Percentiles rank a stretch among this genome's conserved stretches.
Evolutionary conservation across 805 yeast species (phyloP).

Genomic region (Danielia reshetovae): DNA sequence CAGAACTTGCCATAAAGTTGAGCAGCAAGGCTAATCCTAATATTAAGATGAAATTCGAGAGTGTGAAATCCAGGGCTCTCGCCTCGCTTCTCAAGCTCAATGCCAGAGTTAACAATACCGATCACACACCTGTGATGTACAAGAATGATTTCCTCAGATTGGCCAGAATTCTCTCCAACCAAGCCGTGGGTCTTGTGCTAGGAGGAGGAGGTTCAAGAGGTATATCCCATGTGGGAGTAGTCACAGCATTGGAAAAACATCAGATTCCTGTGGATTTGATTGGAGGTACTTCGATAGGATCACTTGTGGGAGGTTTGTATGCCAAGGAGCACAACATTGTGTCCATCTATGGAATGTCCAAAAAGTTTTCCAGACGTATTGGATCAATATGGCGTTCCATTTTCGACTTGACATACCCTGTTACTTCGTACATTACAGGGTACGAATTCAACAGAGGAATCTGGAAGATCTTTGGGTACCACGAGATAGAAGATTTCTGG

Average conservation of each 20-base stretch:
- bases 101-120: slow-evolving; percentile 17
- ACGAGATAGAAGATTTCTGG: slow-evolving; percentile 96
- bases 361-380: slow-evolving; percentile 77
- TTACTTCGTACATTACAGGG: slow-evolving; percentile 93
- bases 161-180: slow-evolving; percentile 86
- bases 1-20: slow-evolving; percentile 34
- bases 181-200: slow-evolving; percentile 88
- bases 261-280: slow-evolving; percentile 92
- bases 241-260: slow-evolving; percentile 83
- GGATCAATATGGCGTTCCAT: slow-evolving; percentile 82
- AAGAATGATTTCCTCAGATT: slow-evolving; percentile 78
- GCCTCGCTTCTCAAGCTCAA: slow-evolving; percentile 25
- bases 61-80: slow-evolving; percentile 27
- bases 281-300: slow-evolving; percentile 96
- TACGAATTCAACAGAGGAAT: slow-evolving; percentile 95
- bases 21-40: slow-evolving; percentile 32
- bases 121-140: slow-evolving; percentile 15
- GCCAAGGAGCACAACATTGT: slow-evolving; percentile 91
- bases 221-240: slow-evolving; percentile 83
- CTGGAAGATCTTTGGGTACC: slow-evolving; percentile 94
- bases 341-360: slow-evolving; percentile 85
- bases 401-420: slow-evolving; percentile 86
- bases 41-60: slow-evolving; percentile 28
- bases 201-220: slow-evolving; percentile 99
- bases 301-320: slow-evolving; percentile 92